phyloP scores from a whole-genome alignment of 2,329 filamentous ascomycete species.

The Alternaria sp. region DNA sequence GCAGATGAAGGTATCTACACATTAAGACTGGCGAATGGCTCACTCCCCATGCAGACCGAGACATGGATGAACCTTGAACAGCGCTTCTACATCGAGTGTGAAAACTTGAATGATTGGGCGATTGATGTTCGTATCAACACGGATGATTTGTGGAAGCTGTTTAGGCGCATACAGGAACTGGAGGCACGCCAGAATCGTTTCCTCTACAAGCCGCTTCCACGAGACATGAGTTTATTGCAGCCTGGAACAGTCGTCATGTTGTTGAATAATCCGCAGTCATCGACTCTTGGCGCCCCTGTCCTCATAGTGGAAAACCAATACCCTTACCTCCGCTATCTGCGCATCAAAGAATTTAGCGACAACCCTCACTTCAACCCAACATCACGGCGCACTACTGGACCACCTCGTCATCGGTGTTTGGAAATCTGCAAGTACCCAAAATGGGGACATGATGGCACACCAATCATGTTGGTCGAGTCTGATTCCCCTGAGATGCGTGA shows the following conservation, averaged over 20 bases:
- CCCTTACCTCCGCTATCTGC: constrained; percentile 17
- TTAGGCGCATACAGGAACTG: constrained; percentile 10
- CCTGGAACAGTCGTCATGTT: constrained; percentile 26
- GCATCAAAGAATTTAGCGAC: constrained; percentile 17
- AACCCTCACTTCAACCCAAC: constrained; percentile 14
- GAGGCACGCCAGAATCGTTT: constrained; percentile 31
- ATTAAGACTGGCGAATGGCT: constrained; percentile 14
- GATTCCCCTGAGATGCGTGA: constrained; percentile 20
- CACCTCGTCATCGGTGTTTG: constrained; percentile 4
- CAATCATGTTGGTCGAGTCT: constrained; percentile 19
- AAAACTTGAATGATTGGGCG: constrained; percentile 12
- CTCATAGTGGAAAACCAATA: constrained; percentile 18
- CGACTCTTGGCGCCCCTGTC: constrained; percentile 23
- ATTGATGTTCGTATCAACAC: constrained; percentile 10
- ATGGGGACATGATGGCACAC: constrained; percentile 15
- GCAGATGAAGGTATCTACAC: constrained; percentile 4
- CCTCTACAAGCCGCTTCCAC: constrained; percentile 27
- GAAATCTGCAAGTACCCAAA: constrained; percentile 5
- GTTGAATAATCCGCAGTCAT: constrained; percentile 9
- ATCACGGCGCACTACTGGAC: not conserved
- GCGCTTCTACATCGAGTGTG: constrained; percentile 23
- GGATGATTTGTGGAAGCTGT: constrained; percentile 17
- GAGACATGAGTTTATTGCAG: constrained; percentile 7
- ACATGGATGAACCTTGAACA: constrained; percentile 28
- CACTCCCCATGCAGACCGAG: constrained; percentile 13